Evolutionary conservation across 495 filamentous ascomycete genomes (phyloP).

Genomic region (Stereocaulon alpinum): DNA sequence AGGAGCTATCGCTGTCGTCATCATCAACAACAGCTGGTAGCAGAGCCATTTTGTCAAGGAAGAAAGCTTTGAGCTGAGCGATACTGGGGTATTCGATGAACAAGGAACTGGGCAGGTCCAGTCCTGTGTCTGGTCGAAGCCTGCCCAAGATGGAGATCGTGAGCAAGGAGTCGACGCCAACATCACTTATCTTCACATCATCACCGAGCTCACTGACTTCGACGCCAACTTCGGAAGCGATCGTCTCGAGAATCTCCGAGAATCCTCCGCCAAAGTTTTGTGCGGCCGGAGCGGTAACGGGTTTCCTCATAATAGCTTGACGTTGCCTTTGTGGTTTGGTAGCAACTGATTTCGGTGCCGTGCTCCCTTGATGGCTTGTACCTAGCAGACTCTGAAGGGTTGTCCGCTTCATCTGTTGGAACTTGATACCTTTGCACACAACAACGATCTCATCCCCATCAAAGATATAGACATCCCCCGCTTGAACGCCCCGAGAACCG

Average conservation of each 20-base stretch:
- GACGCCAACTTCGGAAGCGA: conserved; percentile 26
- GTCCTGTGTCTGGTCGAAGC: conserved; percentile 29
- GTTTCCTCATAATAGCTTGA: conserved; percentile 24
- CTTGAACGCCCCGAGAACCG: conserved; percentile 38
- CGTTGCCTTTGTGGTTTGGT: background rate
- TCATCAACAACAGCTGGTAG: conserved; percentile 13
- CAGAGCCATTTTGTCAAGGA: conserved; percentile 27
- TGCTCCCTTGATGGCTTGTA: conserved; percentile 32
- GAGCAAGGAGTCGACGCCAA: conserved; percentile 46
- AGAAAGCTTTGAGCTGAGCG: conserved; percentile 34
- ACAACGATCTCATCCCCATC: conserved; percentile 44
- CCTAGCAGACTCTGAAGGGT: conserved; percentile 26
- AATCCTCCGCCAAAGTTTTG: conserved; percentile 37
- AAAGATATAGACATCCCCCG: conserved; percentile 49
- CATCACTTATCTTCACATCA: conserved; percentile 29
- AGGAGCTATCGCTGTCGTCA: conserved; percentile 6
- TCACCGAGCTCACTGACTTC: conserved; percentile 22
- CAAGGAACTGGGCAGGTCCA: conserved; percentile 27
- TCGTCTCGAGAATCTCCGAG: conserved; percentile 13
- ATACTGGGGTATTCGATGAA: conserved; percentile 41
- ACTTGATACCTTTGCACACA: conserved; percentile 42
- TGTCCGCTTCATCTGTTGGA: conserved; percentile 37
- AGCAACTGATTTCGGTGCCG: conserved; percentile 8
- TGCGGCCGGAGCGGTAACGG: conserved; percentile 17
- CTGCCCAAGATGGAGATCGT: conserved; percentile 33